Evolutionary conservation across 805 yeast species (phyloP), one percentile per base, ranked within the genome.

Genomic region (Saccharomycopsis capsularis): DNA sequence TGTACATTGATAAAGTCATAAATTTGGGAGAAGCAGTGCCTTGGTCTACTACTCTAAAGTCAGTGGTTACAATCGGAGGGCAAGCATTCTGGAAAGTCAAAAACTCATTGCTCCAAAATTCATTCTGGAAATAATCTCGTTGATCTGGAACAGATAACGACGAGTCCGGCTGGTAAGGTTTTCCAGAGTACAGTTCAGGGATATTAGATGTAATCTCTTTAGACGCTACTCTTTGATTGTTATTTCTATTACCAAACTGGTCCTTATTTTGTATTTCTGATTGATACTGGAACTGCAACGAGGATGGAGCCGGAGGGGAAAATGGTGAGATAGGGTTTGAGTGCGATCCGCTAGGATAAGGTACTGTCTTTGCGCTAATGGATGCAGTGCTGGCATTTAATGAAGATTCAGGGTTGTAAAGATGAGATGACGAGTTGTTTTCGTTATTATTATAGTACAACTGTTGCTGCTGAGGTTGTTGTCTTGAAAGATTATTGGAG

Each of bases 1-100:
- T 79, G 65, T 88, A 86, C 85, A 89, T 77, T 3, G 95, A 71
- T 54, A 86, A 68, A 51, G 95, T 73, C 60, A 85, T 76, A 63
- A 81, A 81, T 52, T 85, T 78, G 3, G 98, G 93, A 22, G 86
- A 79, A 2, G 95, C 79, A 6, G 82, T 78, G 4, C 95, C 95
- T 62, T 90, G 95, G 62, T 93, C 98, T 25, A 77, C 68, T 1
- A 83, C 76, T 41, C 69, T 70, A 60, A 71, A 86, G 54, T 78
- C 81, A 1, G 87, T 77, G 0, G 91, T 85, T 0, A 95, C 82
- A 13, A 79, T 69, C 3, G 98, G 98, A 3, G 98, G 95, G 9
- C 78, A 73, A 1, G 87, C 82, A 59, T 87, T 79, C 60, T 81
- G 79, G 57, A 85, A 80, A 1, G 96, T 84, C 43, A 74, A 72